These are phyloP conservation scores for Boletus eberwhitei DNA, from an alignment of 768 basidiomycete species.

Conservation along the genomic window DNA sequence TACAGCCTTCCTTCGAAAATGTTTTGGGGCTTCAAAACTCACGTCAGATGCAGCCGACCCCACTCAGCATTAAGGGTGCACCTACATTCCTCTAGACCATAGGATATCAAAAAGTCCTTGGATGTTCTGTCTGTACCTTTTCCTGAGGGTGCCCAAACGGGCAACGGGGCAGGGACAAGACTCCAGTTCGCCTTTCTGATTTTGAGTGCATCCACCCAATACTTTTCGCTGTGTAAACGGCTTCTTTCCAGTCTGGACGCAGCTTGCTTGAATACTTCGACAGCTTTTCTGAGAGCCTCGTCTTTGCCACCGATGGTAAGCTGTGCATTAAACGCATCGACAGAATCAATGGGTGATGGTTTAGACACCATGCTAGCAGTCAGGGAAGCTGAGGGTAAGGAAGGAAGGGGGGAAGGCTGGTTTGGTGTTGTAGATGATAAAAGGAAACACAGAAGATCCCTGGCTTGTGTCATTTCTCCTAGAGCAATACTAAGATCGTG, in stretches of 20 bases:
- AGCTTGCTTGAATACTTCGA: slow-evolving; percentile 65
- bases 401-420: slow-evolving; percentile 27
- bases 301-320: slow-evolving; percentile 78
- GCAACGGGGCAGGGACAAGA: slow-evolving; percentile 74
- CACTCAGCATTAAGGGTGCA: slow-evolving; percentile 7
- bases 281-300: slow-evolving; percentile 70
- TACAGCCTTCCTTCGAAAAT: slow-evolving; percentile 67
- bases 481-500: slow-evolving; percentile 54
- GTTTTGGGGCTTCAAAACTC: slow-evolving; percentile 50
- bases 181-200: slow-evolving; percentile 79
- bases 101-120: slow-evolving; percentile 78
- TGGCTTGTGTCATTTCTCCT: slow-evolving; percentile 78
- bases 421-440: slow-evolving; percentile 42
- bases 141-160: slow-evolving; percentile 62
- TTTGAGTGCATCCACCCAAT: slow-evolving; percentile 81
- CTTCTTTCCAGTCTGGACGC: slow-evolving; percentile 66
- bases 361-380: slow-evolving; percentile 66
- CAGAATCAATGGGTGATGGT: slow-evolving; percentile 59
- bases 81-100: slow-evolving; percentile 80
- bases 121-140: slow-evolving; percentile 79
- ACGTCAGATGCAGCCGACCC: neutral
- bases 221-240: slow-evolving; percentile 60
- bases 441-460: slow-evolving; percentile 62
- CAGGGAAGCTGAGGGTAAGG: slow-evolving; percentile 37
- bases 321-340: slow-evolving; percentile 71